Percentiles rank a stretch among this genome's conserved stretches.
phyloP scores from a whole-genome alignment of 1,139 yeast genomes.

The Trichomonascaceae sp. region DNA sequence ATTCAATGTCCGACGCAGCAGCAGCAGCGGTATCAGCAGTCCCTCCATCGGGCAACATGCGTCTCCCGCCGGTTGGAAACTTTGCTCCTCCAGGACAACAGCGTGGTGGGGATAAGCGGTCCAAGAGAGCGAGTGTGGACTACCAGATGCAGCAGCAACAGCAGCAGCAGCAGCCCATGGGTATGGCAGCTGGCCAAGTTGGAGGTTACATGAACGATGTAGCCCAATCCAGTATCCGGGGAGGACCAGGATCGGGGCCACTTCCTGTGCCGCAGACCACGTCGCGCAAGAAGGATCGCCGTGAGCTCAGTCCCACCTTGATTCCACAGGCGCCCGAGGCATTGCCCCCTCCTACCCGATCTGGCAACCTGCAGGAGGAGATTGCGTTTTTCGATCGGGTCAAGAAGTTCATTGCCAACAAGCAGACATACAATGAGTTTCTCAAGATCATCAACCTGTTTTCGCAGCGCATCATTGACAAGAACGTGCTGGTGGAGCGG shows the following conservation, averaged over 20 bases:
- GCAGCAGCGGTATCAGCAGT: slow-evolving; percentile 4
- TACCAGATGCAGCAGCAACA: slow-evolving; percentile 3
- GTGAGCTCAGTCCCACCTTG: slow-evolving; percentile 49
- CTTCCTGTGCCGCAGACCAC: not conserved
- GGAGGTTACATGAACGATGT: slow-evolving; percentile 16
- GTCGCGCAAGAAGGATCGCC: slow-evolving; percentile 8
- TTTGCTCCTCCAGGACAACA: slow-evolving; percentile 57
- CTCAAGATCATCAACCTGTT: slow-evolving; percentile 73
- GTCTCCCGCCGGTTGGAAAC: slow-evolving; percentile 91
- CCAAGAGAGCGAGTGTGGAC: slow-evolving; percentile 1
- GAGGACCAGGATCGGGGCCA: slow-evolving; percentile 9
- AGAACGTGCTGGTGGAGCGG: slow-evolving; percentile 66
- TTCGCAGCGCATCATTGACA: slow-evolving; percentile 83
- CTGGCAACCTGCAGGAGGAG: slow-evolving; percentile 63
- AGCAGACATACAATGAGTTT: slow-evolving; percentile 83
- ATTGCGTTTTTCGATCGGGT: slow-evolving; percentile 84
- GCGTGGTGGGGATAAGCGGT: not conserved
- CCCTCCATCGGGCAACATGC: slow-evolving; percentile 23
- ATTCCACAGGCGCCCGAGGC: slow-evolving; percentile 86
- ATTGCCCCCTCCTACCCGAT: slow-evolving; percentile 39
- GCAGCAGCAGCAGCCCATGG: slow-evolving; percentile 4
- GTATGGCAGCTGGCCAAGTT: slow-evolving; percentile 1
- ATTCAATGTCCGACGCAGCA: slow-evolving; percentile 3
- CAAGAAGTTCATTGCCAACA: slow-evolving; percentile 78
- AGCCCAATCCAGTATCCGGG: slow-evolving; percentile 28